Percentiles rank a stretch among this genome's conserved stretches.
Evolutionary conservation across 805 yeast species (phyloP).

Genomic region (Citeromyces matritensis): DNA sequence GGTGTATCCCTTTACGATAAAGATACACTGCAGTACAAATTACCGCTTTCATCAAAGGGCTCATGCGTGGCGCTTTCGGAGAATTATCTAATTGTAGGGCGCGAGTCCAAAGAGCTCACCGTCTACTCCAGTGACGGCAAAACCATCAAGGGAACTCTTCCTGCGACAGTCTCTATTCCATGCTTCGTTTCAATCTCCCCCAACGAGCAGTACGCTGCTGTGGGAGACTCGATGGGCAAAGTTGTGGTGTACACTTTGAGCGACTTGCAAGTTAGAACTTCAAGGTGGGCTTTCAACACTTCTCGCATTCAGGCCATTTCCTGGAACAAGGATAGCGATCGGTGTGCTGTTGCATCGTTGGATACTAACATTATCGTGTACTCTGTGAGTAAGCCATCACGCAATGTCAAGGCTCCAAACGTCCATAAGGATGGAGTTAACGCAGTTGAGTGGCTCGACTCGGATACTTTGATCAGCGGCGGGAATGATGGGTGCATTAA

Average conservation of each 20-base stretch:
- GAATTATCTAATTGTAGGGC: constrained; percentile 7
- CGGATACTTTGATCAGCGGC: constrained; percentile 38
- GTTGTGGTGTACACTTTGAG: constrained; percentile 51
- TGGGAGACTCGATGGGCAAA: constrained; percentile 81
- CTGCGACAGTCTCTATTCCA: constrained; percentile 44
- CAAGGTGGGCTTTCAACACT: constrained; percentile 94
- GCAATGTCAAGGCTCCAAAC: constrained; percentile 55
- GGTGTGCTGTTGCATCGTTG: constrained; percentile 64
- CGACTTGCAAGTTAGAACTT: constrained; percentile 46
- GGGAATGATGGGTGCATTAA: constrained; percentile 79
- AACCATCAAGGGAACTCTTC: constrained; percentile 9
- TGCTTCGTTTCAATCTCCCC: constrained; percentile 58
- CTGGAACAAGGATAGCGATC: constrained; percentile 68
- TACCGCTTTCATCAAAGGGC: constrained; percentile 20
- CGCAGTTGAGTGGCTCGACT: constrained; percentile 51
- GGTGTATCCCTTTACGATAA: constrained; percentile 18
- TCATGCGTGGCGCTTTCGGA: constrained; percentile 29
- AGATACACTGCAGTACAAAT: constrained; percentile 10
- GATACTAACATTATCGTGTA: constrained; percentile 76
- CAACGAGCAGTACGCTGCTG: constrained; percentile 53
- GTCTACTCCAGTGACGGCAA: neutral
- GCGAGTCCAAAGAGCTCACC: neutral
- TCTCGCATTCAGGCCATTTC: constrained; percentile 62
- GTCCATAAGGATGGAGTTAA: constrained; percentile 86
- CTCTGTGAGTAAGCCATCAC: constrained; percentile 65